Percentiles rank a stretch among this genome's conserved stretches.
These are phyloP conservation scores for Eremomyces bilateralis DNA, from an alignment of 495 filamentous ascomycete genomes.

Conservation along the genomic window DNA sequence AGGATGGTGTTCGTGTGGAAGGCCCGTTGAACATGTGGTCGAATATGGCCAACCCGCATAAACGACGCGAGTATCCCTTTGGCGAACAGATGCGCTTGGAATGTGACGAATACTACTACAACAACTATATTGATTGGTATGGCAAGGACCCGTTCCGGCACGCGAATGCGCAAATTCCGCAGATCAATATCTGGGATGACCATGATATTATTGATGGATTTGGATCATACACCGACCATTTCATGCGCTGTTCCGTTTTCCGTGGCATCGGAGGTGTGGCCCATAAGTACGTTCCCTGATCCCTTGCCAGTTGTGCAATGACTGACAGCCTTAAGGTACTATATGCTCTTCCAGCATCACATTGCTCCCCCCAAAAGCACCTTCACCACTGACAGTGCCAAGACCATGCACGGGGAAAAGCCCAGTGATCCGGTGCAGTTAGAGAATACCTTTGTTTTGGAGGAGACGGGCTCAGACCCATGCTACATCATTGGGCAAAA, in stretches of 20 bases:
- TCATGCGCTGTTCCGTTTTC: slow-evolving; percentile 85
- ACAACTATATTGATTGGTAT: slow-evolving; percentile 84
- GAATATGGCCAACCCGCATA: slow-evolving; percentile 57
- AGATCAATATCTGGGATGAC: slow-evolving; percentile 91
- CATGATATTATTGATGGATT: slow-evolving; percentile 69
- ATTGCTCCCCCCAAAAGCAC: slow-evolving; percentile 61
- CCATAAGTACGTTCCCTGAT: slow-evolving; percentile 14
- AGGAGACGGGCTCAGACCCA: slow-evolving; percentile 34
- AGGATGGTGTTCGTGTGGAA: slow-evolving; percentile 65
- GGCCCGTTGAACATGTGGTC: slow-evolving; percentile 70
- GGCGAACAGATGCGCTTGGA: slow-evolving; percentile 44
- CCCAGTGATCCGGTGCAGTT: slow-evolving; percentile 43
- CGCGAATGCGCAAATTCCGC: slow-evolving; percentile 72
- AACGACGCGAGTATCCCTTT: slow-evolving; percentile 57
- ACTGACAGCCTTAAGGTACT: slow-evolving; percentile 45
- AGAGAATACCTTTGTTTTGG: slow-evolving; percentile 44
- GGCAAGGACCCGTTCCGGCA: slow-evolving; percentile 57
- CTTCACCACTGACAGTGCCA: slow-evolving; percentile 48
- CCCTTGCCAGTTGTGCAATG: background rate
- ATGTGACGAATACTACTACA: slow-evolving; percentile 79
- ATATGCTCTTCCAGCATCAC: slow-evolving; percentile 89
- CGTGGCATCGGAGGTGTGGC: slow-evolving; percentile 64
- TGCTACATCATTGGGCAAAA: slow-evolving; percentile 60
- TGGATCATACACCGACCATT: slow-evolving; percentile 77
- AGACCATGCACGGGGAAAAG: slow-evolving; percentile 30